Conservation (phyloP, 2,329 filamentous ascomycete species). For the Nigrospora oryzae region DNA sequence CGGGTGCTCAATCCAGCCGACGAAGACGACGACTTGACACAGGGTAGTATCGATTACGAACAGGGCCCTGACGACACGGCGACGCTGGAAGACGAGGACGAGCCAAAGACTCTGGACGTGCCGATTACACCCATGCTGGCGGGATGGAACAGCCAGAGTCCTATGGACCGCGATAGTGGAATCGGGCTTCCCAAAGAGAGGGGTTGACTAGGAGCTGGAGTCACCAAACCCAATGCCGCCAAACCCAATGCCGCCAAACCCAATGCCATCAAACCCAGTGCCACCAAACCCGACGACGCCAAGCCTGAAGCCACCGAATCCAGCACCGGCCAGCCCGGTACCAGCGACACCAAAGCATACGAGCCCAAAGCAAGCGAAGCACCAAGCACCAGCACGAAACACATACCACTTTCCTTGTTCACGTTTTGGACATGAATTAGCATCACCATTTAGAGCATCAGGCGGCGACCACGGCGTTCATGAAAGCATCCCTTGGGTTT, state of each 20-base stretch:
- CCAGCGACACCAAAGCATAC: no score
- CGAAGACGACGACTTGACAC: conserved; percentile 37
- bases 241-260: not conserved
- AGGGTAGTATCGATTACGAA: conserved; percentile 4
- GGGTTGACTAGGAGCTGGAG: not conserved
- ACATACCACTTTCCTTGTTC: not conserved
- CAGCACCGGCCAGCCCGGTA: no score
- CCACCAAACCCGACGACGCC: no score
- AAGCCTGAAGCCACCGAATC: no score
- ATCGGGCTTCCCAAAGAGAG: not conserved
- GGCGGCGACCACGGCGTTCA: conserved; percentile 1
- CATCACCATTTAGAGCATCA: not conserved
- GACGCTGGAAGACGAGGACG: conserved; percentile 51
- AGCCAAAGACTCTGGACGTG: conserved; percentile 3
- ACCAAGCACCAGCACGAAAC: not conserved
- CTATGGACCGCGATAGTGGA: not conserved
- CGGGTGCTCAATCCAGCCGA: conserved; percentile 64
- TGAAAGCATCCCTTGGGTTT: no score
- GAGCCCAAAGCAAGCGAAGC: not conserved
- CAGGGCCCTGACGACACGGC: not conserved
- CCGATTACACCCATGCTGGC: not conserved
- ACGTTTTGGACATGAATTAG: conserved; percentile 1
- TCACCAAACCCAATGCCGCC: not conserved
- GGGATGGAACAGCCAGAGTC: not conserved
- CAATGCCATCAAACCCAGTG: not conserved